phyloP scores from a whole-genome alignment of 257 asterid genomes.

The Solanum lycopersicoides region DNA sequence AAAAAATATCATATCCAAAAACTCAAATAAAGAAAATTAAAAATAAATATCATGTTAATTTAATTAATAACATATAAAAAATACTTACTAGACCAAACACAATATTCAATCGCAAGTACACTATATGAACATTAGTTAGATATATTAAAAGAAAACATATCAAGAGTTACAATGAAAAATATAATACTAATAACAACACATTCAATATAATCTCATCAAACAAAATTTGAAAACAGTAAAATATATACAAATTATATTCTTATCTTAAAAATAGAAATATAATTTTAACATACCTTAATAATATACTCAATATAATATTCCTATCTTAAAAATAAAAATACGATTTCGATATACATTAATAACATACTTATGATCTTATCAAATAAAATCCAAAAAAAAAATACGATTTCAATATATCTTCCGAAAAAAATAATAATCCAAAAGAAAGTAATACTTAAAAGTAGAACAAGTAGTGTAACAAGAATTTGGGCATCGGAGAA shows the following conservation, averaged over 20 bases:
- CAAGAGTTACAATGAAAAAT: background rate
- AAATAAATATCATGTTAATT: background rate
- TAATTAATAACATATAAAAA: background rate
- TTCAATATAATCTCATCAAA: background rate
- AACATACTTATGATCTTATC: too few species aligned
- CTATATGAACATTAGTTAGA: background rate
- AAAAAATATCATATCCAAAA: background rate
- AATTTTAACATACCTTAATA: too few species aligned
- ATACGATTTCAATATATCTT: too few species aligned
- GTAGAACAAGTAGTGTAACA: background rate
- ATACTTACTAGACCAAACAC: background rate
- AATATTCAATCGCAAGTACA: background rate
- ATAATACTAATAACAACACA: background rate
- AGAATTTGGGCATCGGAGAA: background rate
- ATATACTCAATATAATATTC: too few species aligned
- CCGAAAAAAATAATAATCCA: background rate
- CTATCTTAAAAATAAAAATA: too few species aligned
- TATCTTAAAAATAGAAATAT: background rate
- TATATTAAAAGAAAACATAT: background rate
- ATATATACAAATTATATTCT: too few species aligned
- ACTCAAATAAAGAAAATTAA: background rate
- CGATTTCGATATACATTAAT: fast-evolving
- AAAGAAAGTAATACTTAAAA: background rate
- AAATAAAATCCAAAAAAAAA: too few species aligned
- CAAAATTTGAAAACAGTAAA: too few species aligned